These are phyloP conservation scores for Paramarasmius palmivorus DNA, from an alignment of 1,284 basidiomycete genomes.

Conservation along the genomic window DNA sequence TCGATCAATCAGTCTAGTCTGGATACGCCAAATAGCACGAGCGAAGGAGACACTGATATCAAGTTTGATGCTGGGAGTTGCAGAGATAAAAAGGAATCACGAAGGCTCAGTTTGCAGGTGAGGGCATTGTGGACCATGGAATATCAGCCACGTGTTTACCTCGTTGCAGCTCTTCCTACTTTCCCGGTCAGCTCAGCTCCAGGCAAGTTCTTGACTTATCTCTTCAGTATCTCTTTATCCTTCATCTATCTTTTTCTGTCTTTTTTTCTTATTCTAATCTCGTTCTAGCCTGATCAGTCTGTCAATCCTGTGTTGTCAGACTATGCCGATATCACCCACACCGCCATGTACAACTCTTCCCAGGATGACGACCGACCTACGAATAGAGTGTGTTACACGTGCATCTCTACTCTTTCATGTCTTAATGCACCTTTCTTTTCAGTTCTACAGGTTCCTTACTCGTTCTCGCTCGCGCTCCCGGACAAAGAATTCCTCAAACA, in stretches of 20 bases:
- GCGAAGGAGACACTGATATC: neutral
- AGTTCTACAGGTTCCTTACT: conserved; percentile 54
- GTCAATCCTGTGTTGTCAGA: conserved; percentile 25
- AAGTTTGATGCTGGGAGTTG: neutral
- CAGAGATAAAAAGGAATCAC: neutral
- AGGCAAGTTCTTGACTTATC: conserved; percentile 19
- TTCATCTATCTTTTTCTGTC: conserved; percentile 10
- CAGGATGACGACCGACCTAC: conserved; percentile 35
- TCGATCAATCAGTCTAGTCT: conserved; percentile 5
- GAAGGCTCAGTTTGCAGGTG: conserved; percentile 30
- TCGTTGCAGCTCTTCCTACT: conserved; percentile 26
- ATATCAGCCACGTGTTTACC: conserved; percentile 44
- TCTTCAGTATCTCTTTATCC: conserved; percentile 25
- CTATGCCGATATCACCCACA: conserved; percentile 28
- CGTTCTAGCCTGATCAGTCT: conserved; percentile 10
- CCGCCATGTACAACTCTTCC: conserved; percentile 16
- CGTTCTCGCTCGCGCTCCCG: conserved; percentile 53
- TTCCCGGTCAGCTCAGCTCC: conserved; percentile 34
- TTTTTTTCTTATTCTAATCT: conserved; percentile 9
- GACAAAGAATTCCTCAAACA: conserved; percentile 30
- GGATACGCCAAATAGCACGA: conserved; percentile 1
- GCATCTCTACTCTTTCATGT: conserved; percentile 11
- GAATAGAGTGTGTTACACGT: conserved; percentile 37
- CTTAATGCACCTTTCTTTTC: conserved; percentile 13
- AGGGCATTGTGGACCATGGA: conserved; percentile 16